Evolutionary conservation across 345 rosid species (phyloP).

Genomic region (Brassica cretica): DNA sequence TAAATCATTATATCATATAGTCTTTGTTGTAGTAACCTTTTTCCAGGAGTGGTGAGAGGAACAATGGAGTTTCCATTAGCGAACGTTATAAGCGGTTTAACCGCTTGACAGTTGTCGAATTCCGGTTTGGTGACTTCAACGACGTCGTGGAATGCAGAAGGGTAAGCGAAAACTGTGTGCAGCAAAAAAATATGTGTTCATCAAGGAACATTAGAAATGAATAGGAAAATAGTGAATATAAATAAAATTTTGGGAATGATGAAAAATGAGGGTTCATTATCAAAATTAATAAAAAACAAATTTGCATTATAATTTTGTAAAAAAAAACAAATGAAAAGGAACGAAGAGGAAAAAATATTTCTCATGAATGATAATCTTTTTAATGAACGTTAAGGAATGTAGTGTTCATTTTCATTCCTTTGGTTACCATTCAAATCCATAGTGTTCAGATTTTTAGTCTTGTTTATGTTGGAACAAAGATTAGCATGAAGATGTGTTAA

Average conservation of each 20-base stretch:
- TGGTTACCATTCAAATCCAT: neutral
- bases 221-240: too few species aligned
- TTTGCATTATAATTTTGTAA: too few species aligned
- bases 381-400: too few species aligned
- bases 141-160: slow-evolving; percentile 52
- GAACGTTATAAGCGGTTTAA: slow-evolving; percentile 46
- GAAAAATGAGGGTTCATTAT: too few species aligned
- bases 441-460: slow-evolving; percentile 17
- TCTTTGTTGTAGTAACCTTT: slow-evolving; percentile 35
- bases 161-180: slow-evolving; percentile 54
- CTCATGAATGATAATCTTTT: too few species aligned
- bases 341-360: too few species aligned
- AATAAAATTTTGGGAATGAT: too few species aligned
- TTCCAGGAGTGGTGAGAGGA: slow-evolving; percentile 61
- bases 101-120: slow-evolving; percentile 55
- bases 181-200: neutral
- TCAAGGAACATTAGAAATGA: too few species aligned
- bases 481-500: neutral
- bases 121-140: slow-evolving; percentile 60
- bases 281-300: neutral
- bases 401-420: too few species aligned
- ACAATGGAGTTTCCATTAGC: slow-evolving; percentile 56
- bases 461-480: slow-evolving; percentile 2
- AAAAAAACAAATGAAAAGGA: too few species aligned
- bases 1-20: slow-evolving; percentile 3